Evolutionary conservation across 2,329 filamentous ascomycete species (phyloP).

Genomic region (Pseudogymnoascus sp.): DNA sequence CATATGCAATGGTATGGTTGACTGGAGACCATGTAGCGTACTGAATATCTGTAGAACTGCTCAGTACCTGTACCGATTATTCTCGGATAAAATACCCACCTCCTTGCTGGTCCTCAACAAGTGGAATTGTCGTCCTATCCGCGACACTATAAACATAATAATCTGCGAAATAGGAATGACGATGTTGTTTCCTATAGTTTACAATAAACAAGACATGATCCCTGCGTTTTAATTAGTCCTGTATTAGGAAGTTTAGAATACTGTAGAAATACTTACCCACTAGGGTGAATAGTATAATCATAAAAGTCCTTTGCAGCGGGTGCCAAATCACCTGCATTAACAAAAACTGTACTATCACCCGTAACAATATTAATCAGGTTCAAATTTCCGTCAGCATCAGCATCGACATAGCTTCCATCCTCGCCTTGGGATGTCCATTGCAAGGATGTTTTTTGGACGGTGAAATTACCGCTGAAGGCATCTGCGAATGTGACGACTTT

Average conservation of each 20-base stretch:
- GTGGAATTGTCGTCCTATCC: conserved; percentile 44
- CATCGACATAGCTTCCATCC: conserved; percentile 54
- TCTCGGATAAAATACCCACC: conserved; percentile 38
- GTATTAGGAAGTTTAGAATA: neutral
- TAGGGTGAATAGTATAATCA: conserved; percentile 54
- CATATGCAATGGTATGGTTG: conserved; percentile 54
- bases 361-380: conserved; percentile 54
- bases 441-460: conserved; percentile 18
- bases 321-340: conserved; percentile 49
- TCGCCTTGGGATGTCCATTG: conserved; percentile 48
- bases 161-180: conserved; percentile 58
- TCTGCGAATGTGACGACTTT: conserved; percentile 24
- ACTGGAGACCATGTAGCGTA: conserved; percentile 55
- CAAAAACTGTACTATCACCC: conserved; percentile 46
- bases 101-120: conserved; percentile 44
- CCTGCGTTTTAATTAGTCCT: neutral
- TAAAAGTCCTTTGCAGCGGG: conserved; percentile 33
- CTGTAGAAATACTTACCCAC: conserved; percentile 30
- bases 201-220: conserved; percentile 51
- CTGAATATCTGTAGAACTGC: conserved; percentile 38
- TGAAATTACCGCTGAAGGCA: conserved; percentile 20
- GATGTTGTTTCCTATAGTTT: conserved; percentile 61
- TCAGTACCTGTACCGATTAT: neutral
- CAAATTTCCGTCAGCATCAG: conserved; percentile 41
- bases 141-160: conserved; percentile 55